These are phyloP conservation scores for Hapsidospora chrysogenum DNA, from an alignment of 495 filamentous ascomycete genomes.

Conservation along the genomic window DNA sequence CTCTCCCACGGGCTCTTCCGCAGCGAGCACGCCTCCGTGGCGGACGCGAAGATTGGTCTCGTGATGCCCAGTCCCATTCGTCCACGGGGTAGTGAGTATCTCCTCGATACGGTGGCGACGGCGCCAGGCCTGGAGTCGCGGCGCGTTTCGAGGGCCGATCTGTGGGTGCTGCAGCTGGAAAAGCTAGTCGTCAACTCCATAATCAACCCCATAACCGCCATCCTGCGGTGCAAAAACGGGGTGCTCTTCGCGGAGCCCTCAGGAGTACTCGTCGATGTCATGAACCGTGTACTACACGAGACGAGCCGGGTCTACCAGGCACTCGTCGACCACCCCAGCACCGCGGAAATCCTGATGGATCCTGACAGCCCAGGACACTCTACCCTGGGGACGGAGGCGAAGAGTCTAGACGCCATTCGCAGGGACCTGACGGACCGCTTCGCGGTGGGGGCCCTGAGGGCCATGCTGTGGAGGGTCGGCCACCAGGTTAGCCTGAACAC, in stretches of 20 bases:
- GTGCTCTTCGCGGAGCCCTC: constrained; percentile 43
- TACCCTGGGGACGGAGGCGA: not conserved
- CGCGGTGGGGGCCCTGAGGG: constrained; percentile 7
- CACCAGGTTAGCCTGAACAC: constrained; percentile 47
- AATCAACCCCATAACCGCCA: constrained; percentile 65
- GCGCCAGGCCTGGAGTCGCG: constrained; percentile 25
- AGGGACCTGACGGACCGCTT: constrained; percentile 26
- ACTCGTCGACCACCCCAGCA: constrained; percentile 13
- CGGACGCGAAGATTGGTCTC: constrained; percentile 20
- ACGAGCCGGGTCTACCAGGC: constrained; percentile 38
- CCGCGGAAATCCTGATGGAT: constrained; percentile 9
- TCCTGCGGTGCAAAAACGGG: constrained; percentile 60
- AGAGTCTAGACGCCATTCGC: constrained; percentile 26
- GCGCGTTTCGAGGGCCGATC: constrained; percentile 24
- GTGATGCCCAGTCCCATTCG: constrained; percentile 7
- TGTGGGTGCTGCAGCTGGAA: constrained; percentile 31
- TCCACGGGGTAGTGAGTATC: constrained; percentile 2
- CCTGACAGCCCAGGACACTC: too few relatives aligned
- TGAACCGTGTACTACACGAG: constrained; percentile 45
- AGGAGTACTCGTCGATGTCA: constrained; percentile 33
- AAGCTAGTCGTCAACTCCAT: constrained; percentile 64
- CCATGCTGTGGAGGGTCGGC: constrained; percentile 24
- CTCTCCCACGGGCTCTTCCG: constrained; percentile 38
- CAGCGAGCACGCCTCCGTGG: constrained; percentile 48
- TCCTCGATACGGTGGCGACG: constrained; percentile 8